These are phyloP conservation scores for Xylaria castorea DNA, from an alignment of 495 filamentous ascomycete species.

Conservation along the genomic window DNA sequence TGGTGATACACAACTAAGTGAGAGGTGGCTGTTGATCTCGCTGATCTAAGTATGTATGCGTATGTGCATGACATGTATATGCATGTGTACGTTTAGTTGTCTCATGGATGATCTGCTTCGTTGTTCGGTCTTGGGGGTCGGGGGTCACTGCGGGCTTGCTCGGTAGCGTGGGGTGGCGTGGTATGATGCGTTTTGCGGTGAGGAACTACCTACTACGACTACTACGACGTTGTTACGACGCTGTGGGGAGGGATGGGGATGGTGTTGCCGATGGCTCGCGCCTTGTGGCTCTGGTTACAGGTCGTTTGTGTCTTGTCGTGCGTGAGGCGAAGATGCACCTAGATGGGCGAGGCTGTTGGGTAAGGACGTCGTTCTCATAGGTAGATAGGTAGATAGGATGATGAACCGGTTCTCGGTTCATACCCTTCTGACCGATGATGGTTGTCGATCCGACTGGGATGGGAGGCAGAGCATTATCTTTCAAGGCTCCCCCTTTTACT, in stretches of 20 bases:
- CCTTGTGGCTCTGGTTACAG: not conserved
- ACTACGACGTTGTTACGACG: not conserved
- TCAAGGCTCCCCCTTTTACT: not conserved
- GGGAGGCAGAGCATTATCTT: not conserved
- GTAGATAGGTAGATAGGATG: not conserved
- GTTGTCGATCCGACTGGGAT: not conserved
- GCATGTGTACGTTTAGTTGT: not conserved
- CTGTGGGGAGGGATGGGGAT: not conserved
- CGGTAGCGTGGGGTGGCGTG: not conserved
- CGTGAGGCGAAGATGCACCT: not conserved
- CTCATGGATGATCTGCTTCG: not conserved
- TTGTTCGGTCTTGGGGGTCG: not conserved
- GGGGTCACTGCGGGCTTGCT: not conserved
- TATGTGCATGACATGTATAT: not conserved
- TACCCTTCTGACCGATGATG: not conserved
- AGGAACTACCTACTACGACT: not conserved
- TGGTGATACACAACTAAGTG: not conserved
- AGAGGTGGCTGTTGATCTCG: slow-evolving; percentile 10
- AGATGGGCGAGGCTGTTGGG: not conserved
- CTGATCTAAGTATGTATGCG: not conserved
- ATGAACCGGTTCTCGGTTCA: not conserved
- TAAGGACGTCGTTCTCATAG: not conserved
- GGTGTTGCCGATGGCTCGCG: not conserved
- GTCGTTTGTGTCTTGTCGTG: not conserved
- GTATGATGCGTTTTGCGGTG: not conserved